Evolutionary conservation across 2,329 filamentous ascomycete species (phyloP).

Genomic region (Aureobasidium sp.): DNA sequence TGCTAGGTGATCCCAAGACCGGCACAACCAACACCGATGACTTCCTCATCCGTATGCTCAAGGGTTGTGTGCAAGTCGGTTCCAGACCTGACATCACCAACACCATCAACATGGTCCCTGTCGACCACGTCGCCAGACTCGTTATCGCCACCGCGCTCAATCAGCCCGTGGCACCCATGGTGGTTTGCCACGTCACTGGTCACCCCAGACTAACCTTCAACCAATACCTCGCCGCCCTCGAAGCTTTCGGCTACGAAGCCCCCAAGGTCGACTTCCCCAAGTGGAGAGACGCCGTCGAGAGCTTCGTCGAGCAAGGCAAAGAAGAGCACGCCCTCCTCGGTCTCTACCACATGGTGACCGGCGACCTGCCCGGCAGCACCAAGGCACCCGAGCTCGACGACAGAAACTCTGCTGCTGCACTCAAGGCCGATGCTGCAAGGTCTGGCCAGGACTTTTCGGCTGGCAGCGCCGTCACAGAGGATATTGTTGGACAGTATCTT

Average conservation of each 20-base stretch:
- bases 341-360: conserved; percentile 65
- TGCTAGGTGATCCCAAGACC: conserved; percentile 63
- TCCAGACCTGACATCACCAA: conserved; percentile 72
- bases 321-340: conserved; percentile 69
- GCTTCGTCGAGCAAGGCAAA: conserved; percentile 58
- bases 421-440: conserved; percentile 57
- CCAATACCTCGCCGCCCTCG: conserved; percentile 64
- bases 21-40: conserved; percentile 78
- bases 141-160: conserved; percentile 68
- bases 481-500: conserved; percentile 58
- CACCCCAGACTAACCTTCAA: conserved; percentile 74
- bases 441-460: conserved; percentile 51
- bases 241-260: conserved; percentile 65
- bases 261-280: conserved; percentile 59
- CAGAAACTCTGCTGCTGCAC: conserved; percentile 55
- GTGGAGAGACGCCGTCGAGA: conserved; percentile 63
- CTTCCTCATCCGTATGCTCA: conserved; percentile 78
- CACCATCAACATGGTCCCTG: conserved; percentile 83
- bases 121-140: conserved; percentile 74
- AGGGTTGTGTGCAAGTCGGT: conserved; percentile 77
- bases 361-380: conserved; percentile 62
- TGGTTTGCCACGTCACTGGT: conserved; percentile 70
- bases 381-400: conserved; percentile 71
- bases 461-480: conserved; percentile 50
- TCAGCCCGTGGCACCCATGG: conserved; percentile 47